Percentiles rank a stretch among this genome's conserved stretches.
Conservation (phyloP, 2,329 filamentous ascomycete species). For the Fusarium buxicola region DNA sequence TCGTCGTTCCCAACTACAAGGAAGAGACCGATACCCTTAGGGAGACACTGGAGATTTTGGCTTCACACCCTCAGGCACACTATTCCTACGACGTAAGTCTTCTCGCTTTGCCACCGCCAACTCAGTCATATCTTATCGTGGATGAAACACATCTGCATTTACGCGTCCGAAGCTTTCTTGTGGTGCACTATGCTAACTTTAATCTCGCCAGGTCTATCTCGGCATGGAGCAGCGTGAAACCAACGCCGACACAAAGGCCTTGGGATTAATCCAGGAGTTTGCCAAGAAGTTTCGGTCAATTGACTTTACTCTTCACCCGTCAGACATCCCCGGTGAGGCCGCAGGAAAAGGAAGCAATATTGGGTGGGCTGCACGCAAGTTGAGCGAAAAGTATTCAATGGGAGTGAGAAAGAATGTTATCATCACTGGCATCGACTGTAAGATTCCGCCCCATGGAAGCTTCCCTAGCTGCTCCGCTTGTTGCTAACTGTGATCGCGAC, state of each 20-base stretch:
- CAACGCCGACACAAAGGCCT: slow-evolving; percentile 70
- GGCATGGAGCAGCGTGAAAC: slow-evolving; percentile 78
- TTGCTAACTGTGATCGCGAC: slow-evolving; percentile 13
- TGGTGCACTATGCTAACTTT: slow-evolving; percentile 13
- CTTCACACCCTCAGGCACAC: slow-evolving; percentile 72
- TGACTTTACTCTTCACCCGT: slow-evolving; percentile 74
- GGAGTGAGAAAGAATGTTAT: slow-evolving; percentile 69
- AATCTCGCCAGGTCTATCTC: slow-evolving; percentile 68
- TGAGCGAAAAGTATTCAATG: slow-evolving; percentile 70
- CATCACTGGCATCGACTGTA: slow-evolving; percentile 79
- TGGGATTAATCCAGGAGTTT: slow-evolving; percentile 71
- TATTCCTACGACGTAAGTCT: slow-evolving; percentile 75
- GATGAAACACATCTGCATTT: background rate
- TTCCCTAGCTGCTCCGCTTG: background rate
- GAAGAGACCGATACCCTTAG: slow-evolving; percentile 76
- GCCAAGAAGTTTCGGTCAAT: slow-evolving; percentile 74
- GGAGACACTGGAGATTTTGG: slow-evolving; percentile 76
- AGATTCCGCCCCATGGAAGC: slow-evolving; percentile 45
- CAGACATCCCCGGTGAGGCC: slow-evolving; percentile 73
- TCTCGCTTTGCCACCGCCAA: no score
- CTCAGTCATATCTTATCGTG: background rate
- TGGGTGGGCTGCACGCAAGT: slow-evolving; percentile 75
- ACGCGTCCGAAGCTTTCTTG: background rate
- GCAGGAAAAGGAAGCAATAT: slow-evolving; percentile 82
- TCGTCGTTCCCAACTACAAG: slow-evolving; percentile 80